phyloP scores from a whole-genome alignment of 2,329 filamentous ascomycete genomes.

The Corniculantispora saksenae region DNA sequence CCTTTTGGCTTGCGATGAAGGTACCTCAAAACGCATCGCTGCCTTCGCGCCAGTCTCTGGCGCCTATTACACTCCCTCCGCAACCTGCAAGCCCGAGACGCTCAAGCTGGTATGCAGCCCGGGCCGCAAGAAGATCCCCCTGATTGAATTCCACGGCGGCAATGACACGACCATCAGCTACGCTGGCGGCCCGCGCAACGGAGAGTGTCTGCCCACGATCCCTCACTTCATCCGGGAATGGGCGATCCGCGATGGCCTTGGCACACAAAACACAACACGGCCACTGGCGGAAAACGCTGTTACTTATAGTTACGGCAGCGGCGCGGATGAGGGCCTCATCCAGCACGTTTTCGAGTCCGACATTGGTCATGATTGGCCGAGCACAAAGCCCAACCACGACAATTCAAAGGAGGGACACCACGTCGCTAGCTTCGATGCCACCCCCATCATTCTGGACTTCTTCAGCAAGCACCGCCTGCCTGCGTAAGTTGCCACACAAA shows the following conservation, averaged over 20 bases:
- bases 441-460: constrained; percentile 41
- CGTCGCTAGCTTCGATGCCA: constrained; percentile 37
- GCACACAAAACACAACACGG: constrained; percentile 20
- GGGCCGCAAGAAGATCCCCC: constrained; percentile 37
- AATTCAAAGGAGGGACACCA: constrained; percentile 32
- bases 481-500: background rate
- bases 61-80: constrained; percentile 35
- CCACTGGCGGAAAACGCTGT: constrained; percentile 25
- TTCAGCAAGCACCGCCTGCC: constrained; percentile 27
- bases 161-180: constrained; percentile 48
- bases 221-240: constrained; percentile 39
- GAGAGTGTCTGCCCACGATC: constrained; percentile 45
- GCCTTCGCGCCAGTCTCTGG: constrained; percentile 43
- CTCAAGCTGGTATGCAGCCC: constrained; percentile 41
- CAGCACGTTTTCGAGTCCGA: constrained; percentile 35
- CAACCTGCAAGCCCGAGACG: constrained; percentile 34
- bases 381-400: constrained; percentile 36
- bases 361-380: constrained; percentile 41
- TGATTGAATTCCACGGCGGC: constrained; percentile 52
- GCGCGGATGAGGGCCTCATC: constrained; percentile 22
- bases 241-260: constrained; percentile 34
- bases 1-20: constrained; percentile 39
- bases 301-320: constrained; percentile 33
- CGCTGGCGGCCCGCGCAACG: constrained; percentile 41
- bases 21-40: constrained; percentile 36